Base-by-base conservation (phyloP, 768 basidiomycete genomes). In the Lentinus brumalis region DNA sequence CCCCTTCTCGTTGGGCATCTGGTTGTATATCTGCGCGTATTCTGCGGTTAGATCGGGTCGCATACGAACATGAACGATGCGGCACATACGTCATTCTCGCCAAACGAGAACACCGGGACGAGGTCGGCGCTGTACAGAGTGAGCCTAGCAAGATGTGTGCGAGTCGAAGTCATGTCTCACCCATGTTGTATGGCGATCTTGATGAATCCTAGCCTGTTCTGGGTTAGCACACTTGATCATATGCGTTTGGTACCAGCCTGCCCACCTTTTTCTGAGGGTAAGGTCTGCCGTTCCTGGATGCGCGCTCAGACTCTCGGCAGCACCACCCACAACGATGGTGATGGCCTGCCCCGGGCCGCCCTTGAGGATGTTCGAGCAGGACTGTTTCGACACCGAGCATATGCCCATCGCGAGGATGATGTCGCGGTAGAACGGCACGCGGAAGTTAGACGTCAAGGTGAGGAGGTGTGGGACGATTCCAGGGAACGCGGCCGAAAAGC, bases 31-130 rank as follows among this genome's bases (percentile, higher is more conserved):
- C 95, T 98, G 69, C 6, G 26, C n/a, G 39, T 4, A 40, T 8
- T 3, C 8, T 0, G 21, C 18, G 38, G 21, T 11, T 29, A 10
- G 42, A 32, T 2, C 21, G 35, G 18, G 16, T 41, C 30, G 29
- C 11, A 52, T 53, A 62, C 31, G 59, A 15, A 7, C 53, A 31
- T 44, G 21, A 31, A 31, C 15, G n/a, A 31, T 39, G 12, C 50
- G 32, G 44, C 9, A 81, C 85, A 70, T 62, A 96, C 96, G 73
- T 98, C 97, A 72, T 98, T 98, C 79, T 99, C 97, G 12, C 97
- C 97, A 67, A 99, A 99, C 5, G 94, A 96, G 71, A 99, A 98
- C 3, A 98, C 96, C 0, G 97, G 97, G 0, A 99, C 97, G 11
- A 99, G 80, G 69, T 96, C 94, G 41, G 97, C 97, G 56, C 94